These are phyloP conservation scores for Chlorella sp. DNA, from an alignment of 139 green algal genomes.

Conservation along the genomic window DNA sequence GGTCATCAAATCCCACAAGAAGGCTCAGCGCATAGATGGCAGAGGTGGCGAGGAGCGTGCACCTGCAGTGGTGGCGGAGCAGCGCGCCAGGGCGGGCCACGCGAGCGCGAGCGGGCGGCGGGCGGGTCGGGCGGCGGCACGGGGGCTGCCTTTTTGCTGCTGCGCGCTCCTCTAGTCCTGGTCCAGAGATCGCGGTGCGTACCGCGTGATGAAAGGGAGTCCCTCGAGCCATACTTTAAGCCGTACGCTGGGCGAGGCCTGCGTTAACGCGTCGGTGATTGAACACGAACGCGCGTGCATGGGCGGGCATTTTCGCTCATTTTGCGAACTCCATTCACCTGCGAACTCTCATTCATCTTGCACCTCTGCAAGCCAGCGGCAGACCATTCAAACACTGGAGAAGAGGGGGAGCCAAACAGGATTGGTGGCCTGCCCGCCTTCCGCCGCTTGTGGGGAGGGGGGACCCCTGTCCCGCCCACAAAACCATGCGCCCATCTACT, in stretches of 20 bases:
- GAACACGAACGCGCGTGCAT: too few relatives aligned
- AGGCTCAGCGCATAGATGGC: constrained; percentile 17
- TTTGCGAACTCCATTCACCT: too few relatives aligned
- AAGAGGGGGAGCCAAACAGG: too few relatives aligned
- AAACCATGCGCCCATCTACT: too few relatives aligned
- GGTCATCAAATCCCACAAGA: constrained; percentile 23
- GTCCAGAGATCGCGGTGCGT: not conserved
- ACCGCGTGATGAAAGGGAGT: constrained; percentile 22
- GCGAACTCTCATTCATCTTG: too few relatives aligned
- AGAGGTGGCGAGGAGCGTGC: constrained; percentile 3
- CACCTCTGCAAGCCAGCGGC: too few relatives aligned
- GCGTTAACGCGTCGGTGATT: too few relatives aligned
- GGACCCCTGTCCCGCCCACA: too few relatives aligned
- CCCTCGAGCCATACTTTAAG: constrained; percentile 21
- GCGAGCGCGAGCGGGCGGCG: not conserved
- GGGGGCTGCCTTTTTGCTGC: not conserved
- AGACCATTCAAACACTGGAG: too few relatives aligned
- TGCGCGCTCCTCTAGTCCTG: not conserved
- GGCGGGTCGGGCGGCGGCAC: not conserved
- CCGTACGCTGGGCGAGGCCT: constrained; percentile 2
- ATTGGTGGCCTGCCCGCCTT: too few relatives aligned
- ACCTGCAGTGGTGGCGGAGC: constrained; percentile 27
- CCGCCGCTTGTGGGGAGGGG: too few relatives aligned
- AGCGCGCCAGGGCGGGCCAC: not conserved
- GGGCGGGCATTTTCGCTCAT: too few relatives aligned